phyloP scores from a whole-genome alignment of 2,329 filamentous ascomycete species.

The Didymella pinodella region DNA sequence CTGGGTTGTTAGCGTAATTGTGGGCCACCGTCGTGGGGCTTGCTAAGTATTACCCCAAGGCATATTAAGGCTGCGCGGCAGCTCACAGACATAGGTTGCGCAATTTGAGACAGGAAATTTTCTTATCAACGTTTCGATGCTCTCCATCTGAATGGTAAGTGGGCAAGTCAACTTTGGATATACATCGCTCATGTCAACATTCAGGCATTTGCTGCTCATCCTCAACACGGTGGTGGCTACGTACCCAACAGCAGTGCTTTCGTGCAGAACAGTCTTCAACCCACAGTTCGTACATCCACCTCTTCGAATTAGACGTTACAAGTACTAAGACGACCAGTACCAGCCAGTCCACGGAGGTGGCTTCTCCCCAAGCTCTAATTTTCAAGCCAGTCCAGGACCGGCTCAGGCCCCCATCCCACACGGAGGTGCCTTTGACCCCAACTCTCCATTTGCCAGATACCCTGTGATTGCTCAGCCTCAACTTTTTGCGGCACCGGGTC shows the following conservation, averaged over 20 bases:
- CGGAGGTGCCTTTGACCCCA: slow-evolving; percentile 28
- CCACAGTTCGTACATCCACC: slow-evolving; percentile 9
- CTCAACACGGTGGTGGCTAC: slow-evolving; percentile 35
- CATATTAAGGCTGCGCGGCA: slow-evolving; percentile 4
- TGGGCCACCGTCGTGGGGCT: not conserved
- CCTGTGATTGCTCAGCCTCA: slow-evolving; percentile 20
- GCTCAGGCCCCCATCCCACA: slow-evolving; percentile 15
- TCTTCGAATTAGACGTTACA: no score
- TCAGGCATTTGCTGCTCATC: slow-evolving; percentile 31
- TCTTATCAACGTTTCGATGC: not conserved
- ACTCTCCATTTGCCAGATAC: slow-evolving; percentile 18
- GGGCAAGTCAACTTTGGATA: not conserved
- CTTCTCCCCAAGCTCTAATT: not conserved
- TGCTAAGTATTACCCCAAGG: not conserved
- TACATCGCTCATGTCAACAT: slow-evolving; percentile 3
- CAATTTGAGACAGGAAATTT: not conserved
- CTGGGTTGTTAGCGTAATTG: not conserved
- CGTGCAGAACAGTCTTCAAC: slow-evolving; percentile 13
- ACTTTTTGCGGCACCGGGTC: slow-evolving; percentile 16
- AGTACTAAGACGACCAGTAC: not conserved
- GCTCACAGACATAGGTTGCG: not conserved
- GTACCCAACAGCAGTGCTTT: slow-evolving; percentile 27
- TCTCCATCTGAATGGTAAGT: slow-evolving; percentile 28
- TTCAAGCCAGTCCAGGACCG: not conserved
- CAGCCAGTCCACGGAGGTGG: slow-evolving; percentile 11